These are phyloP conservation scores for Pestalotiopsis sp. DNA, from an alignment of 2,329 filamentous ascomycete species.

Conservation along the genomic window DNA sequence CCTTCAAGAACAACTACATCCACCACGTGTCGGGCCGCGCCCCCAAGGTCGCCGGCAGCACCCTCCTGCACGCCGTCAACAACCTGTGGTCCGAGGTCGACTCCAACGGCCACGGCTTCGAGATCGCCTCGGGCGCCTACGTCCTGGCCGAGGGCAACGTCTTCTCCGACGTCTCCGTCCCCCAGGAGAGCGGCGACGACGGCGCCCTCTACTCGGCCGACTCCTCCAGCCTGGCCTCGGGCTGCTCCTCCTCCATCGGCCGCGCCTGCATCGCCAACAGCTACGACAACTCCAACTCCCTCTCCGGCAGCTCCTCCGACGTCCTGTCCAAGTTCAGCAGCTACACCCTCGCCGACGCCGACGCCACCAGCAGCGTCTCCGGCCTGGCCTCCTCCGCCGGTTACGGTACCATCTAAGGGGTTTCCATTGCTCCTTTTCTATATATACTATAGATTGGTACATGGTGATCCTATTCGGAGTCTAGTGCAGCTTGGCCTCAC, in stretches of 20 bases:
- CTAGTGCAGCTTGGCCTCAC: background rate
- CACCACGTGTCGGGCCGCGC: slow-evolving; percentile 45
- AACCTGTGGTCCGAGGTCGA: slow-evolving; percentile 39
- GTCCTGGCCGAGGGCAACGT: slow-evolving; percentile 54
- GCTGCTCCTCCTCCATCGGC: slow-evolving; percentile 14
- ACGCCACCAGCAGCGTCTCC: slow-evolving; percentile 8
- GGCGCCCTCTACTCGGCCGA: slow-evolving; percentile 14
- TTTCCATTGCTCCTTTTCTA: background rate
- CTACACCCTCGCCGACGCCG: slow-evolving; percentile 16
- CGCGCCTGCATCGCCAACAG: slow-evolving; percentile 16
- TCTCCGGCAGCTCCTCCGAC: slow-evolving; percentile 12
- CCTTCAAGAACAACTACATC: slow-evolving; percentile 46
- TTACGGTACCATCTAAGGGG: slow-evolving; percentile 14
- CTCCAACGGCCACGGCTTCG: slow-evolving; percentile 47
- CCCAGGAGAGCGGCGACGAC: slow-evolving; percentile 10
- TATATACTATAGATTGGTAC: background rate
- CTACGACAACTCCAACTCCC: slow-evolving; percentile 14
- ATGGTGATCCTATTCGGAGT: background rate
- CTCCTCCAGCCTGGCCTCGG: slow-evolving; percentile 5
- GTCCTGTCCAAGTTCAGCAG: slow-evolving; percentile 16
- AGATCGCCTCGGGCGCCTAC: slow-evolving; percentile 37
- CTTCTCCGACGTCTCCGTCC: slow-evolving; percentile 35
- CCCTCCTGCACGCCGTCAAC: slow-evolving; percentile 39
- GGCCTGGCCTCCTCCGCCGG: slow-evolving; percentile 12
- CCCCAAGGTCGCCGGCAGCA: slow-evolving; percentile 42